A percentile compares a stretch with the other conserved stretches of the same genome.
Conservation (phyloP, 2,329 filamentous ascomycete genomes). For the Colletotrichum abscissum region DNA sequence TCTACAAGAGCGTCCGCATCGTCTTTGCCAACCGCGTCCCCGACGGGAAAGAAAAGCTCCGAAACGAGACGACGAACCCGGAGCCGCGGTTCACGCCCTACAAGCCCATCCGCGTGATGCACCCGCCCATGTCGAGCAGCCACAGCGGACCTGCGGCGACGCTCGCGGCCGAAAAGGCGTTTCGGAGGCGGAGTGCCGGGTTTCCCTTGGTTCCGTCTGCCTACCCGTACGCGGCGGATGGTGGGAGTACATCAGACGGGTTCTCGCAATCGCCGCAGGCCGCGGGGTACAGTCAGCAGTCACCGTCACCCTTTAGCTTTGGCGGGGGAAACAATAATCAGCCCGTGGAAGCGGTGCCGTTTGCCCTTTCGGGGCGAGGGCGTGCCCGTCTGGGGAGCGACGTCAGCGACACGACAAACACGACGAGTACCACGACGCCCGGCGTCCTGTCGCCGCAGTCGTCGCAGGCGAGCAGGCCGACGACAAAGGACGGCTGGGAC, state of each 20-base stretch:
- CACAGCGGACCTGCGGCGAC: constrained; percentile 57
- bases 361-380: constrained; percentile 50
- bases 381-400: constrained; percentile 47
- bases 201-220: constrained; percentile 48
- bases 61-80: constrained; percentile 89
- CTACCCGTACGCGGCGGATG: constrained; percentile 48
- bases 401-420: constrained; percentile 42
- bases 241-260: constrained; percentile 42
- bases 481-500: constrained; percentile 48
- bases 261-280: constrained; percentile 35
- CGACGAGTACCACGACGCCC: constrained; percentile 31
- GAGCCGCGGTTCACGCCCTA: constrained; percentile 90
- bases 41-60: constrained; percentile 91
- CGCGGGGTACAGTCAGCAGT: constrained; percentile 25
- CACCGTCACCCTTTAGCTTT: constrained; percentile 42
- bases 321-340: constrained; percentile 43
- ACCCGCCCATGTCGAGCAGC: constrained; percentile 47
- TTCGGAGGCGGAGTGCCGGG: constrained; percentile 67
- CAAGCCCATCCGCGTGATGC: constrained; percentile 72
- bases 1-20: constrained; percentile 92
- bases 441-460: constrained; percentile 42
- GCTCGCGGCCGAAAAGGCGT: constrained; percentile 69
- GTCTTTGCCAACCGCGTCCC: constrained; percentile 97
- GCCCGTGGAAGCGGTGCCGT: constrained; percentile 62
- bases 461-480: constrained; percentile 45